Evolutionary conservation across 176 grass and related monocot genomes (phyloP), one percentile per base, ranked within the genome.

Genomic region (Hyparrhenia diplandra): DNA sequence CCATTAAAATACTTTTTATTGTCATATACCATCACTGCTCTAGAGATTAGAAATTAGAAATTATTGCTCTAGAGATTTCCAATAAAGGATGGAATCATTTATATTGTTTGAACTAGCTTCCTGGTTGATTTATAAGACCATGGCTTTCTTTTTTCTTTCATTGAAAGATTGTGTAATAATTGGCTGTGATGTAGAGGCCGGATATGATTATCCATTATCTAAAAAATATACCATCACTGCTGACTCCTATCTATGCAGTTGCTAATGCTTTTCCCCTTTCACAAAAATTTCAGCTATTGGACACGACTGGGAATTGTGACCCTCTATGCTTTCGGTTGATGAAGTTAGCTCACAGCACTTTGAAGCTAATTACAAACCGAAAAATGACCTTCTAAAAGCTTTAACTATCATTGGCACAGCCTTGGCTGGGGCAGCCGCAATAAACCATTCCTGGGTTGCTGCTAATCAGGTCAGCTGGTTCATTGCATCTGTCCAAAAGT

Each of bases 401-500:
- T 41, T 98, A 78, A 80, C 86, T 73, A 85, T 98, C 67, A 70
- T 94, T 72, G 88, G 84, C 70, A 20, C 89, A 43, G 59, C 88
- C 85, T 88, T 98, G 82, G 84, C 84, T 60, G 95, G 95, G 59
- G 81, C 95, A 55, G 92, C 88, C 73, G 88, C 92, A 78, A 95
- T 95, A 82, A 98, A 95, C 82, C 92, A 95, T 85, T 95, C 95
- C 27, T 98, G 95, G 95, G 92, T 98, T 60, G 92, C 92, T 80
- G 90, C 86, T 71, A 92, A 98, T 85, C 92, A 95, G 92, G 95
- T 98, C 39, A 61, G 37, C 43, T 71, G 30, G 47, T 78, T 75
- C 7, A 1, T 81, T 25, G 35, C 62, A 78, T 34, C 63, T 82
- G 31, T 71, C 8, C 64, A 83, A 61, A 51, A 41, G 60, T 32